Evolutionary conservation across 2,329 filamentous ascomycete species (phyloP), one percentile per base, ranked within the genome.

Genomic region (Didymosphaeria variabile): DNA sequence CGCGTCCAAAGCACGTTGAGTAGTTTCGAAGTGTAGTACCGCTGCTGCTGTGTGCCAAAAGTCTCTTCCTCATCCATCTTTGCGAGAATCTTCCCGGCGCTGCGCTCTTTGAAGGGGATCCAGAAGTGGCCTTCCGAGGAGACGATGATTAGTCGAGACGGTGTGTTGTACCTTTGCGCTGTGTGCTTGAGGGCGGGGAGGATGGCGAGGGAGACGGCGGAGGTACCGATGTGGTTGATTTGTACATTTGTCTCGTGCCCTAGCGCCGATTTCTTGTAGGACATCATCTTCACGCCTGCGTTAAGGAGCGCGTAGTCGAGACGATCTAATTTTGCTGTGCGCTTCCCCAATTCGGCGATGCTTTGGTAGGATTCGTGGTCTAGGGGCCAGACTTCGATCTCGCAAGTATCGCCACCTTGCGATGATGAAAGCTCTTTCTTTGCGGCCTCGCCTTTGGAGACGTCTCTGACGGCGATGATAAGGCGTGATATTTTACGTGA

Each of bases 251-350:
- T 76, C 60, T 87, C 84, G 77, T 80, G 86, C 6, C 82, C 84
- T 34, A 83, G 81, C 1, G 72, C 52, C 0, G 79, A 79, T 1
- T 68, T 58, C 2, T 60, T 64, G 62, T 79, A 82, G 23, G 75
- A 68, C 15, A 76, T 70, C 49, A 78, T 77, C 62, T 79, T 79
- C 29, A 68, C 29, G 17, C 59, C 67, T 1, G 67, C 66, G 32
- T 83, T 83, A 2, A 84, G 70, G 1, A 84, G 64, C 2, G 76
- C 82, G 19, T 82, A 75, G 60, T 86, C 81, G 6, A 86, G 67
- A 9, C 73, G 71, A 6, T 73, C 65, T 1, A 83, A 59, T 40
- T 63, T 59, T 36, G 77, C 73, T 19, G 80, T 73, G 1, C 77
- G 74, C 45, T 71, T 67, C 6, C 74, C 78, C 59, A 86, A 85